Evolutionary conservation across 345 rosid genomes (phyloP).

Genomic region (Moricandia moricandioides): DNA sequence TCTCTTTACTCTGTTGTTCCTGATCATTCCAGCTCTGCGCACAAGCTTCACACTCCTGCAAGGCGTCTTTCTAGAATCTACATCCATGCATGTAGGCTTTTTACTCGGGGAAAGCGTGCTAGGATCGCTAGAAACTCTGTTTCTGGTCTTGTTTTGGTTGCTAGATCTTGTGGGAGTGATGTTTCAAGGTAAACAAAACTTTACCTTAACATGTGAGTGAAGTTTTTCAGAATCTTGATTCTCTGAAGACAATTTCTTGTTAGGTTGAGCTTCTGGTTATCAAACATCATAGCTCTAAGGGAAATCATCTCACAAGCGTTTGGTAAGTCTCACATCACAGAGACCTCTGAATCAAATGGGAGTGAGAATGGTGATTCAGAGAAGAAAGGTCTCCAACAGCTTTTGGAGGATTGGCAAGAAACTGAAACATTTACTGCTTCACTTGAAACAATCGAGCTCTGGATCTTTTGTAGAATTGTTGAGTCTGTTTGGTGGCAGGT

Average conservation of each 20-base stretch:
- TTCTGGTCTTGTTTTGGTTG: conserved; percentile 82
- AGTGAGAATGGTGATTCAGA: neutral
- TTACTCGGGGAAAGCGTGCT: conserved; percentile 64
- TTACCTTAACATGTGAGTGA: neutral
- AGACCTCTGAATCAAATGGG: conserved; percentile 49
- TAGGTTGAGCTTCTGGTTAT: conserved; percentile 94
- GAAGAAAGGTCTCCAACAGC: conserved; percentile 43
- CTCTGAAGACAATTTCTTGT: conserved; percentile 12
- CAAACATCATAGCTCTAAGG: conserved; percentile 74
- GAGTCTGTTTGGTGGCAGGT: conserved; percentile 99
- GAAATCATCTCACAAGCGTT: conserved; percentile 75
- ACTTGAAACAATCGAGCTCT: conserved; percentile 73
- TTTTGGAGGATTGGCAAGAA: conserved; percentile 87
- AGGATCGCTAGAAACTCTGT: conserved; percentile 70
- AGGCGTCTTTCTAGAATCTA: conserved; percentile 90
- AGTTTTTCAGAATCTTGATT: conserved; percentile 1
- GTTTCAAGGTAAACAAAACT: conserved; percentile 60
- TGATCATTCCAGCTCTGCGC: conserved; percentile 87
- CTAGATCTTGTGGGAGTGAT: conserved; percentile 87
- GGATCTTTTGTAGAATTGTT: conserved; percentile 85
- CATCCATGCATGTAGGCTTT: conserved; percentile 81
- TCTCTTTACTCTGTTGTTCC: conserved; percentile 84
- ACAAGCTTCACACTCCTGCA: conserved; percentile 92
- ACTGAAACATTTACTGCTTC: conserved; percentile 72
- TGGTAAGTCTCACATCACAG: conserved; percentile 52